phyloP scores from a whole-genome alignment of 257 asterid species.

The Apocynum venetum region DNA sequence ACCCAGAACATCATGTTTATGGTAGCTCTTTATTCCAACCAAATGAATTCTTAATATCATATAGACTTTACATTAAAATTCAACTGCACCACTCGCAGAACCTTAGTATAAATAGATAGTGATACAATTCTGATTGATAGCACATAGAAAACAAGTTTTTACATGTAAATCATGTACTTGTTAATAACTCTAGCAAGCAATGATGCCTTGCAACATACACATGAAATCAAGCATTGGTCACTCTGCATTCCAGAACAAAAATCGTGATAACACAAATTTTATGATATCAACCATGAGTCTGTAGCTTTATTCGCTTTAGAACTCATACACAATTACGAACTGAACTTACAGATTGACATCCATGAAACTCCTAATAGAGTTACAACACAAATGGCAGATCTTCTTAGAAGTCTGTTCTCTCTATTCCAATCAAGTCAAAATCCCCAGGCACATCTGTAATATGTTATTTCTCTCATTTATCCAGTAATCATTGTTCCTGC shows the following conservation, averaged over 20 bases:
- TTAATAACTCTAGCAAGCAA: too few species aligned
- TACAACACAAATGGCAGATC: background rate
- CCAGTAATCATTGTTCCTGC: conserved; percentile 88
- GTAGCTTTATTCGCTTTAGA: background rate
- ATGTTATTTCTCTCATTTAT: conserved; percentile 10
- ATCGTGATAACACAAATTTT: background rate
- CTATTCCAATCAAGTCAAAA: background rate
- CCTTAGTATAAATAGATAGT: too few species aligned
- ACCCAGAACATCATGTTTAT: too few species aligned
- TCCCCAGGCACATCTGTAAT: background rate
- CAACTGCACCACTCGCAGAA: too few species aligned
- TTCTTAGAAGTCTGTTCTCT: background rate
- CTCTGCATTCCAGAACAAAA: background rate
- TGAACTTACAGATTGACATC: background rate
- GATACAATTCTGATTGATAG: too few species aligned
- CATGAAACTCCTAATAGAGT: background rate
- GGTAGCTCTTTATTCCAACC: too few species aligned
- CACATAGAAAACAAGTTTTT: too few species aligned
- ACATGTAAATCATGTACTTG: background rate
- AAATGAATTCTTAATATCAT: too few species aligned
- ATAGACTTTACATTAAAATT: too few species aligned
- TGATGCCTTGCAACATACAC: background rate
- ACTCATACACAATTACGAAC: background rate
- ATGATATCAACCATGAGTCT: background rate
- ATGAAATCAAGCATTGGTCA: background rate